Evolutionary conservation across 805 yeast species (phyloP).

Genomic region (Metschnikowia noctiluminum): DNA sequence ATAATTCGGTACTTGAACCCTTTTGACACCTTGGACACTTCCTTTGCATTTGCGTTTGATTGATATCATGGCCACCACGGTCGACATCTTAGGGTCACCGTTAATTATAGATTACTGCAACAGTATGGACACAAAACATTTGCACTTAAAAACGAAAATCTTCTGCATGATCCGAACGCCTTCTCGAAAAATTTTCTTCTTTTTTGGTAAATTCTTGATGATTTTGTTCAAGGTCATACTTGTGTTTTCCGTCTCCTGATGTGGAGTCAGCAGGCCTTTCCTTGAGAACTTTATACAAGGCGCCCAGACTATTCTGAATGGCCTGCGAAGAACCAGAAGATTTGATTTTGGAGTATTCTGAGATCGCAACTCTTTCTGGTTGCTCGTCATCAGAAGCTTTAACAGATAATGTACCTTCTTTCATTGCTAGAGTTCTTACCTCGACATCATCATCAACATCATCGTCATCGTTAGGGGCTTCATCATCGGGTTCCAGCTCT

Average conservation of each 20-base stretch:
- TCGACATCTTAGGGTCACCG: background rate
- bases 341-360: conserved; percentile 13
- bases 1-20: conserved; percentile 28
- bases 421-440: background rate
- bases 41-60: background rate
- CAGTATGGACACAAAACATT: no score
- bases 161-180: background rate
- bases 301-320: conserved; percentile 1
- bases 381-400: conserved; percentile 6
- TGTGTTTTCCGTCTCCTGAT: conserved; percentile 2
- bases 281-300: conserved; percentile 15
- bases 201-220: background rate
- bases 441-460: background rate
- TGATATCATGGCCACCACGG: background rate
- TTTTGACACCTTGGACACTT: conserved; percentile 17
- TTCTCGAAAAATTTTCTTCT: background rate
- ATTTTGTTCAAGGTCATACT: conserved; percentile 3
- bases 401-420: background rate
- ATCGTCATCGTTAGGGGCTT: background rate
- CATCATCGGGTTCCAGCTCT: conserved; percentile 11
- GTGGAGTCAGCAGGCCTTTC: conserved; percentile 8
- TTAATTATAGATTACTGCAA: no score
- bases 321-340: background rate
- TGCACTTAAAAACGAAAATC: conserved; percentile 11
- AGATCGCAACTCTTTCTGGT: conserved; percentile 15